phyloP scores from a whole-genome alignment of 2,329 filamentous ascomycete species.

The Pseudopithomyces maydicus region DNA sequence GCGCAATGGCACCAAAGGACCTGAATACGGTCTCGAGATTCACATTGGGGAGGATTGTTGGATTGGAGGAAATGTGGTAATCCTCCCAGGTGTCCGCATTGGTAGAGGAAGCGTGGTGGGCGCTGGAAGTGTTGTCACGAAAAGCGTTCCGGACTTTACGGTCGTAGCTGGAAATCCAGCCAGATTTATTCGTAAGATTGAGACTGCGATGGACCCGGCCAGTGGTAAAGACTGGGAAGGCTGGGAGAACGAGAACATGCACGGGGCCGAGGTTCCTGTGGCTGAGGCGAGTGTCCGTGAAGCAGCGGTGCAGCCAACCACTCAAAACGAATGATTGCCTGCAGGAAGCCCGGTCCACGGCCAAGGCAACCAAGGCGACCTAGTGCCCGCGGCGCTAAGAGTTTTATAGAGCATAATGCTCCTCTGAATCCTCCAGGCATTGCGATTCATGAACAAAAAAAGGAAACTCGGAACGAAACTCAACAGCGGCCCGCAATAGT shows the following conservation, averaged over 20 bases:
- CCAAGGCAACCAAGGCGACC: not conserved
- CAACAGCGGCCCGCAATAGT: not conserved
- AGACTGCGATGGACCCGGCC: slow-evolving; percentile 38
- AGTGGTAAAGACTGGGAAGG: slow-evolving; percentile 35
- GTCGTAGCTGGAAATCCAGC: slow-evolving; percentile 72
- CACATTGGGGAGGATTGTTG: slow-evolving; percentile 72
- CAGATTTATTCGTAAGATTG: slow-evolving; percentile 59
- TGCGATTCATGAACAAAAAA: not conserved
- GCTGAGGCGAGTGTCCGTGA: slow-evolving; percentile 71
- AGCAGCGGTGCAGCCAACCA: slow-evolving; percentile 51
- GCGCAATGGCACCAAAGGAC: slow-evolving; percentile 75
- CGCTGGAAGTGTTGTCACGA: slow-evolving; percentile 84
- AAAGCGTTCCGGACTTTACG: slow-evolving; percentile 69
- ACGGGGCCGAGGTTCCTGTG: slow-evolving; percentile 79
- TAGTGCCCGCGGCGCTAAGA: not conserved
- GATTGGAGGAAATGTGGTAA: slow-evolving; percentile 57
- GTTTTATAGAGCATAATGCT: not conserved
- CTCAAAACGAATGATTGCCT: slow-evolving; percentile 1
- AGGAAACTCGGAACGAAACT: not conserved
- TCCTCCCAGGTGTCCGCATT: slow-evolving; percentile 79
- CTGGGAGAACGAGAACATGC: slow-evolving; percentile 74
- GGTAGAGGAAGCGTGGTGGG: slow-evolving; percentile 76
- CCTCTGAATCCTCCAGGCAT: not conserved
- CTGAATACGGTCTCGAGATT: slow-evolving; percentile 76
- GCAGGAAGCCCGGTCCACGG: slow-evolving; percentile 1